These are phyloP conservation scores for Sarocladium oryzae DNA, from an alignment of 2,329 filamentous ascomycete genomes.

Conservation along the genomic window DNA sequence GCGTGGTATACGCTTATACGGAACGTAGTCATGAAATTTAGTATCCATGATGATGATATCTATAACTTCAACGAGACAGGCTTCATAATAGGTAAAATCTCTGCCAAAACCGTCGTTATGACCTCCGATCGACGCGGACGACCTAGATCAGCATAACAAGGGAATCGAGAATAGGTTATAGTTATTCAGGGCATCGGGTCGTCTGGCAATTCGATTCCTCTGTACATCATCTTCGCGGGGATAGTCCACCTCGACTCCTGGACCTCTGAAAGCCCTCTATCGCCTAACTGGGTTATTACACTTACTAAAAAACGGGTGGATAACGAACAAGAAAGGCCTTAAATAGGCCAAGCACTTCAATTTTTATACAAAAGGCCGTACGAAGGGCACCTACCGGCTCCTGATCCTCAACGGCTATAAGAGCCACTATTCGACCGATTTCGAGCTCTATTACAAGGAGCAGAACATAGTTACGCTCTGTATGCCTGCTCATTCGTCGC, in stretches of 20 bases:
- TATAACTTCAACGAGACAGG: not conserved
- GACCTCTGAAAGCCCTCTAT: conserved; percentile 18
- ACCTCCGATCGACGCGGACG: not conserved
- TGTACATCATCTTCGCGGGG: no score
- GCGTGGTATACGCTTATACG: conserved; percentile 7
- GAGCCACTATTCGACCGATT: conserved; percentile 25
- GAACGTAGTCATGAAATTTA: not conserved
- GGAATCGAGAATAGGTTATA: not conserved
- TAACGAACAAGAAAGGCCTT: conserved; percentile 26
- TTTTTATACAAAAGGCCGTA: conserved; percentile 18
- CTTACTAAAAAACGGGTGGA: conserved; percentile 27
- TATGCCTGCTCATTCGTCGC: conserved; percentile 27
- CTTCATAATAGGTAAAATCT: not conserved
- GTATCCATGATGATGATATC: not conserved
- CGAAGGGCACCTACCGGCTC: conserved; percentile 22
- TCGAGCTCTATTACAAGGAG: conserved; percentile 26
- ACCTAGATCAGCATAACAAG: not conserved
- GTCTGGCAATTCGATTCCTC: not conserved
- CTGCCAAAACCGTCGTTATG: not conserved
- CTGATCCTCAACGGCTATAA: conserved; percentile 34
- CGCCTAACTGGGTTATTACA: conserved; percentile 20
- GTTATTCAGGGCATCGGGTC: not conserved
- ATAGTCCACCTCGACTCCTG: conserved; percentile 11
- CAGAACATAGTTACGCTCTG: conserved; percentile 31
- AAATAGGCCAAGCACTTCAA: conserved; percentile 31